These are phyloP conservation scores for Salix dunnii DNA, from an alignment of 345 rosid species.

Conservation along the genomic window DNA sequence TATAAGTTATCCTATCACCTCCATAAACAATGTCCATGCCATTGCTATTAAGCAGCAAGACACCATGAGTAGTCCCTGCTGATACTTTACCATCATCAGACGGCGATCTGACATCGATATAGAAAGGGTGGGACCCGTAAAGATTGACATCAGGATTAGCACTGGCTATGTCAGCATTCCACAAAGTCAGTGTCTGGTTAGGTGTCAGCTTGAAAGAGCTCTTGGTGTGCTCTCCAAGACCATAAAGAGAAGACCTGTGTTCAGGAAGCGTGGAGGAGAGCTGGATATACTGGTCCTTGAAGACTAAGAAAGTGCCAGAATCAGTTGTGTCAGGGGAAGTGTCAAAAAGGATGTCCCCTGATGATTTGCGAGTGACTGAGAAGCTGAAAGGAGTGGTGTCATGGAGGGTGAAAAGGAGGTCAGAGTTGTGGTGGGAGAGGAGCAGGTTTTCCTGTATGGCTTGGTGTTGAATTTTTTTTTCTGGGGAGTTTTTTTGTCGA, in stretches of 20 bases:
- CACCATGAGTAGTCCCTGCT: conserved; percentile 60
- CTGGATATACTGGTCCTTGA: conserved; percentile 73
- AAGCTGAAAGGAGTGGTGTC: conserved; percentile 60
- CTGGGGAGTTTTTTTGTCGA: conserved; percentile 18
- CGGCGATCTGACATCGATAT: conserved; percentile 52
- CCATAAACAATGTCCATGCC: conserved; percentile 66
- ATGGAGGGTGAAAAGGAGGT: conserved; percentile 53
- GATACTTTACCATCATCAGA: conserved; percentile 24
- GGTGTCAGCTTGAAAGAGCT: conserved; percentile 39
- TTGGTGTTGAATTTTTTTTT: no score
- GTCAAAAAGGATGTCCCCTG: conserved; percentile 63
- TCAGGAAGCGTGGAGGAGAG: conserved; percentile 54
- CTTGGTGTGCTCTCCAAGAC: conserved; percentile 78
- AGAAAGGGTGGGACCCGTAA: conserved; percentile 79
- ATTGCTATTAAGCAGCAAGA: conserved; percentile 59
- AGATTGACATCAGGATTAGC: conserved; percentile 44
- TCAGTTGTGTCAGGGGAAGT: conserved; percentile 32
- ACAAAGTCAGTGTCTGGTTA: conserved; percentile 42
- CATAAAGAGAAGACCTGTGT: conserved; percentile 49
- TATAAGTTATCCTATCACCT: conserved; percentile 56
- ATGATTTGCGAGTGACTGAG: conserved; percentile 50
- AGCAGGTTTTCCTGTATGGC: background rate
- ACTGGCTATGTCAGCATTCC: conserved; percentile 53
- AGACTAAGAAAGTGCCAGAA: conserved; percentile 38
- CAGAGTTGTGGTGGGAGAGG: conserved; percentile 35